These are phyloP conservation scores for Trametes punicea DNA, from an alignment of 768 basidiomycete species.

Conservation along the genomic window DNA sequence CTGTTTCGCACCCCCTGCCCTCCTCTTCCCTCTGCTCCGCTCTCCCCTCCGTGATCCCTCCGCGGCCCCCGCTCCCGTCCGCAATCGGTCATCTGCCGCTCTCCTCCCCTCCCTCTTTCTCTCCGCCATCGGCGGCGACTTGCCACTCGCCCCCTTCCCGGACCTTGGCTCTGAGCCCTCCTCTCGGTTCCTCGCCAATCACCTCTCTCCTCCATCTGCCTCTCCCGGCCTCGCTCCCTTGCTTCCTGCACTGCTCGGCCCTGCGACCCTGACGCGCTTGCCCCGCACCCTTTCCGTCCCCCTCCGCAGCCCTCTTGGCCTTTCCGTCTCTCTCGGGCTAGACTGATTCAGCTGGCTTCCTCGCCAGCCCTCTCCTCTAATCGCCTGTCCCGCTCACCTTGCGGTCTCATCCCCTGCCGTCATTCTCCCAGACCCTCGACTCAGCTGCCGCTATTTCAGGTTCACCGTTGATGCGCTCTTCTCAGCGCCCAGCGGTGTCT, in stretches of 20 bases:
- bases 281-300: too few species aligned
- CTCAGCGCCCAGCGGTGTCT: too few species aligned
- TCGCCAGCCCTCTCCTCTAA: not conserved
- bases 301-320: not conserved
- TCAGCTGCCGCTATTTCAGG: too few species aligned
- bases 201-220: too few species aligned
- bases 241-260: too few species aligned
- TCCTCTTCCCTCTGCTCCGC: not conserved
- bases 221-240: too few species aligned
- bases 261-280: too few species aligned
- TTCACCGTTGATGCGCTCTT: too few species aligned
- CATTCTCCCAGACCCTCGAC: not conserved
- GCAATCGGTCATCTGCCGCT: not conserved
- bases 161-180: not conserved
- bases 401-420: not conserved
- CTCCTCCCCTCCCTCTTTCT: not conserved
- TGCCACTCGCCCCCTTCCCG: not conserved
- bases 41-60: conserved; percentile 1
- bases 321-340: not conserved
- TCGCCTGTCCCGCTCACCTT: not conserved
- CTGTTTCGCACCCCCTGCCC: not conserved
- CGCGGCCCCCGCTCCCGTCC: not conserved
- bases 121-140: not conserved
- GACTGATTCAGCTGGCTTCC: not conserved
- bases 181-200: too few species aligned